Conservation (phyloP, 495 filamentous ascomycete species). For the Immersiella caudata region DNA sequence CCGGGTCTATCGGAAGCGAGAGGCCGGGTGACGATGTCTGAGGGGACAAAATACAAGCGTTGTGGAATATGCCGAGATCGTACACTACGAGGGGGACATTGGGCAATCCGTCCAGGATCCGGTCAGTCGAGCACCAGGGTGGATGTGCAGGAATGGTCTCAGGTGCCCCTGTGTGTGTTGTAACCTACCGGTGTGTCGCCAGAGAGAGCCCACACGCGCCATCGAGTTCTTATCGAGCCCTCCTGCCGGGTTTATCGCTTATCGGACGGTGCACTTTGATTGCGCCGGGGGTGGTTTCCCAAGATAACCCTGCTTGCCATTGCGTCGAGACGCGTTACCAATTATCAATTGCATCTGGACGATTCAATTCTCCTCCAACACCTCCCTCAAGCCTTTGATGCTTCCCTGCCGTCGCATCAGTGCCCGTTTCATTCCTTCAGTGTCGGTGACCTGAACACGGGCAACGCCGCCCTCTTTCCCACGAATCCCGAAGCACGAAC, state of each 20-base stretch:
- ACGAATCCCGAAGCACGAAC: neutral
- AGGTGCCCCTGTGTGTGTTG: neutral
- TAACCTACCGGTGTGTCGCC: neutral
- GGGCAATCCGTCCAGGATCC: neutral
- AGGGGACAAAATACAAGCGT: neutral
- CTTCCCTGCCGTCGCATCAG: neutral
- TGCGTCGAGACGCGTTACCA: slow-evolving; percentile 7
- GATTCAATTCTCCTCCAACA: neutral
- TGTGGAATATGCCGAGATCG: neutral
- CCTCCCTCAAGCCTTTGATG: neutral
- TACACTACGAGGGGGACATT: neutral
- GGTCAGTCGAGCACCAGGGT: neutral
- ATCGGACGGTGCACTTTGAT: neutral
- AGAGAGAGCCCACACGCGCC: neutral
- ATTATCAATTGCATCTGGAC: neutral
- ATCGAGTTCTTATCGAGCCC: neutral
- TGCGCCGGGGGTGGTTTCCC: neutral
- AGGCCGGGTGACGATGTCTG: neutral
- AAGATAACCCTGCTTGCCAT: neutral
- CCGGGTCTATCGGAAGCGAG: neutral
- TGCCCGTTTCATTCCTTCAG: neutral
- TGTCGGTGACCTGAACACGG: neutral
- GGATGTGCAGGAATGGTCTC: slow-evolving; percentile 16
- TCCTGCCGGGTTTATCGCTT: neutral
- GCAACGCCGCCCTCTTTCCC: neutral